Base-by-base conservation (phyloP, 2,329 filamentous ascomycete species). In the Diplodia scrobiculata region DNA sequence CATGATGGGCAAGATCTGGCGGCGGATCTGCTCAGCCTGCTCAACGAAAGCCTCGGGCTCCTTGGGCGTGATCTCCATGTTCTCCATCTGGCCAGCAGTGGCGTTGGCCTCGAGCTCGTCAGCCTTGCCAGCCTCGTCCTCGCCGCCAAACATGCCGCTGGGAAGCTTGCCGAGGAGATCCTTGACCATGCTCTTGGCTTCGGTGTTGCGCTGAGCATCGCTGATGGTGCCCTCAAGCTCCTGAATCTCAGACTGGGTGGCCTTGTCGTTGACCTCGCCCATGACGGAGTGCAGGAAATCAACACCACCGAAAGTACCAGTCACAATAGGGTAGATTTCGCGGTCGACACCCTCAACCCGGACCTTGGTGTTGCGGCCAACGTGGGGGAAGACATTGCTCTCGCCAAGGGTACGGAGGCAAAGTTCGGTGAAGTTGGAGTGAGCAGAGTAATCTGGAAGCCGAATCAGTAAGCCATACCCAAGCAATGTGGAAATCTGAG, bases 281-380 rank as follows among this genome's bases (percentile, higher is more conserved):
- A 87, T 91, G 34, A 96, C 92, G 0, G 91, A 95, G 80, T 96
- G 92, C 68, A 97, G 81, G 79, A 97, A 97, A 74, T 97, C 94
- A 14, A 97, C 93, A 69, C 93, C 93, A 68, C 93, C 93, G 77
- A 97, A 97, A 6, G 93, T 97, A 67, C 94, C 93, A 1, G 93
- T 97, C 52, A 96, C 85, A 68, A 94, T 81, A 6, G 93, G 93
- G 72, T 90, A 97, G 68, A 97, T 91, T 4, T 83, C 74, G 38
- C 82, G 75, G 25, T 83, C 83, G 66, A 86, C 89, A 52, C 90
- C 92, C 38, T 84, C 81, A 32, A 97, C 83, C 53, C 86, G 81
- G 32, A 97, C 81, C 73, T 82, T 81, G n/a, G 92, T 92, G 71
- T 86, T 80, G 67, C 87, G 84, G 41, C 94, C 94, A 65, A 95